Conservation (phyloP, 345 rosid genomes). For the Eucalyptus sp. region DNA sequence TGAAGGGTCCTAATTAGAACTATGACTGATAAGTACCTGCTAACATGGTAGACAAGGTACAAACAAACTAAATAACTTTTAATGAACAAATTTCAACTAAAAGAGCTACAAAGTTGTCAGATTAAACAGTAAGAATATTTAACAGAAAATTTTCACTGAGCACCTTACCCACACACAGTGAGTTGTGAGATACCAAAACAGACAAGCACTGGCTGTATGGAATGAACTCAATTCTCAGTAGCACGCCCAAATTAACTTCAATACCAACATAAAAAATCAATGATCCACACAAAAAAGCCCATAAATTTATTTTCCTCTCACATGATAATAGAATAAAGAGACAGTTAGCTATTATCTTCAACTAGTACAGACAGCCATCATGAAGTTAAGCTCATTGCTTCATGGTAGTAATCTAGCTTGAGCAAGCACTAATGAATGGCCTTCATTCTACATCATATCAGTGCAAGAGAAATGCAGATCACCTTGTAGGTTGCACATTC, state of each 20-base stretch:
- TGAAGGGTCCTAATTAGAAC: not conserved
- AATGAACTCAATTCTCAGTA: not conserved
- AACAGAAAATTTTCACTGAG: not conserved
- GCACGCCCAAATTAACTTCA: not conserved
- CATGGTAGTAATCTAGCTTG: not conserved
- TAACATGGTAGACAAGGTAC: not conserved
- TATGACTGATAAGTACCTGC: not conserved
- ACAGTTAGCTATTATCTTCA: not conserved
- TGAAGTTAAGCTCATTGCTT: not conserved
- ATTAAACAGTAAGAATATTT: not conserved
- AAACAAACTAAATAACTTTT: not conserved
- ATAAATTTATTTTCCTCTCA: not conserved
- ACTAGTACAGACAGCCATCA: not conserved
- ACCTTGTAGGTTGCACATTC: slow-evolving; percentile 84
- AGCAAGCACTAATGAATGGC: not conserved
- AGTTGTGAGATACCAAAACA: not conserved
- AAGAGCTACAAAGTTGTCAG: not conserved
- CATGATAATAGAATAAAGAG: not conserved
- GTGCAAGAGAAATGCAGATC: not conserved
- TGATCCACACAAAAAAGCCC: not conserved
- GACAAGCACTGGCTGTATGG: not conserved
- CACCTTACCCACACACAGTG: not conserved
- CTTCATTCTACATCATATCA: not conserved
- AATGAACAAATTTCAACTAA: not conserved
- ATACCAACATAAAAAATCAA: not conserved